Percentiles rank a stretch among this genome's conserved stretches.
These are phyloP conservation scores for Huntiella omanensis DNA, from an alignment of 2,329 filamentous ascomycete genomes.

Conservation along the genomic window DNA sequence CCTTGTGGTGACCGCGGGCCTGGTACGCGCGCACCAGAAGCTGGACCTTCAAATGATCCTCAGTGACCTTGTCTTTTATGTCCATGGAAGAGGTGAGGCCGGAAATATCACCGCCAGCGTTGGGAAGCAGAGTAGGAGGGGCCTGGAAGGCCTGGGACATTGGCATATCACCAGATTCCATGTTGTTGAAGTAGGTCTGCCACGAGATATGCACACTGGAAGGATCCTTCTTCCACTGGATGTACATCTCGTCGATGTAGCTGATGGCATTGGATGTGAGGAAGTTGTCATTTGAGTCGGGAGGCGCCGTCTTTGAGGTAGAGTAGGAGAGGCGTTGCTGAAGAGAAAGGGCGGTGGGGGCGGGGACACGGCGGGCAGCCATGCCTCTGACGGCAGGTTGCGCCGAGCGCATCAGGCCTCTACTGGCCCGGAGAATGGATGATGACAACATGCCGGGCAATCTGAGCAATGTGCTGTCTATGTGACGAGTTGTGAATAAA, in stretches of 20 bases:
- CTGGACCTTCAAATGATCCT: constrained; percentile 87
- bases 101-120: constrained; percentile 59
- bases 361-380: constrained; percentile 26
- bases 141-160: constrained; percentile 94
- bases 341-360: constrained; percentile 24
- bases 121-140: constrained; percentile 76
- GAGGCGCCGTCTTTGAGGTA: constrained; percentile 30
- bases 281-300: constrained; percentile 87
- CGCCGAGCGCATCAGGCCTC: constrained; percentile 37
- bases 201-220: constrained; percentile 91
- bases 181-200: constrained; percentile 99
- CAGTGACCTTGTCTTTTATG: constrained; percentile 65
- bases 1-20: constrained; percentile 94
- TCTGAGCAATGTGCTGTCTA: not conserved
- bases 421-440: constrained; percentile 27
- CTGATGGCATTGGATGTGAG: constrained; percentile 91
- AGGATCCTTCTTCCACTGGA: constrained; percentile 90
- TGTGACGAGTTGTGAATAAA: not conserved
- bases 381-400: constrained; percentile 27
- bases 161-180: constrained; percentile 96
- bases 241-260: constrained; percentile 99
- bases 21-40: constrained; percentile 94
- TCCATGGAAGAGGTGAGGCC: constrained; percentile 51
- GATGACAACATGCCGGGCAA: constrained; percentile 10
- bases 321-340: constrained; percentile 30